These are phyloP conservation scores for Achaetomiella virescens DNA, from an alignment of 495 filamentous ascomycete genomes.

Conservation along the genomic window DNA sequence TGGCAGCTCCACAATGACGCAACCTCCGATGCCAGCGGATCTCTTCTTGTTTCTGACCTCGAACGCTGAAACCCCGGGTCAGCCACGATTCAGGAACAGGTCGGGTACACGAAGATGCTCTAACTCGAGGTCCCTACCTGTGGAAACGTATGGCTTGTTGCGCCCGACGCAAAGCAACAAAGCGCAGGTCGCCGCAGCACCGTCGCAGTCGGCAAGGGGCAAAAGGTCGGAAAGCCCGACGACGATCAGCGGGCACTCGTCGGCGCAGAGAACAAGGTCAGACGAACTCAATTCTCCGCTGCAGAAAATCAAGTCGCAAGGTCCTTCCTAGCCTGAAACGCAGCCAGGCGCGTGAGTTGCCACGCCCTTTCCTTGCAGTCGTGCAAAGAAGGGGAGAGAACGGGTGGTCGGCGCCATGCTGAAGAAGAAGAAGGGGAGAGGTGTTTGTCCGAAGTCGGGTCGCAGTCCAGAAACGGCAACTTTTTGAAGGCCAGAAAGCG, in stretches of 20 bases:
- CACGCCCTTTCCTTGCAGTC: neutral
- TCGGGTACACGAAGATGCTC: neutral
- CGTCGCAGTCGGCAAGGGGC: no score
- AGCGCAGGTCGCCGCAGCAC: no score
- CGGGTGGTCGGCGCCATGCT: neutral
- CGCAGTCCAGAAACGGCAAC: neutral
- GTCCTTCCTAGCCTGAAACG: neutral
- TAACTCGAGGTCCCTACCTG: neutral
- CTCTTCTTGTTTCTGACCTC: neutral
- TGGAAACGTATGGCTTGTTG: neutral
- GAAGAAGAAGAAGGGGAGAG: neutral
- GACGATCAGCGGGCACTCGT: conserved; percentile 3
- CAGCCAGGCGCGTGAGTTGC: neutral
- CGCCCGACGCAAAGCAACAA: neutral
- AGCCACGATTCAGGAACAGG: neutral
- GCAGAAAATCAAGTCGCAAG: neutral
- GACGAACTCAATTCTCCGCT: neutral
- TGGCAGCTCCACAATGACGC: conserved; percentile 27
- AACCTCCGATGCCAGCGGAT: conserved; percentile 6
- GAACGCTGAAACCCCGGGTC: neutral
- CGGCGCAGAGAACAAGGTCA: neutral
- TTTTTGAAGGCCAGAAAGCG: neutral
- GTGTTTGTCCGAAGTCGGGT: conserved; percentile 1
- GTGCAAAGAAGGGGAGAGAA: neutral
- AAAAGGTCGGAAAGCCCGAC: neutral